Base-by-base conservation (phyloP, 345 rosid species). In the Schrenkiella parvula region DNA sequence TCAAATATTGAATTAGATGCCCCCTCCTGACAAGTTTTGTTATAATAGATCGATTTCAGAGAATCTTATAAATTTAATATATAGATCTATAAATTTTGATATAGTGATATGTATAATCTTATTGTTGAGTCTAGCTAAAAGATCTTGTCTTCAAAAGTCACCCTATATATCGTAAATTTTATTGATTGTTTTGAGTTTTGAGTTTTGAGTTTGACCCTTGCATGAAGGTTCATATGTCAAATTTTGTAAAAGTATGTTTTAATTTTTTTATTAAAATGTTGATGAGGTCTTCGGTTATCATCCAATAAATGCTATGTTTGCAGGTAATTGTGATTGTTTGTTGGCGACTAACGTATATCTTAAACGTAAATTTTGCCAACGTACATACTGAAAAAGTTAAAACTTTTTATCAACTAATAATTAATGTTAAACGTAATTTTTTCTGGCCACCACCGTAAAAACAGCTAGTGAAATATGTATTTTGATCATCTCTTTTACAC, bases 1-100 rank as follows among this genome's bases (percentile, higher is more conserved):
- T 19, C 62, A 67, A 67, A 74, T 50, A 56, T 51, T 67, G 46
- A 59, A 60, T 60, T 39, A 58, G 58, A 68, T 51, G 62, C 35
- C 39, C 54, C 48, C 50, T 62, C 64, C 74, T 68, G 70, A 75
- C 79, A 75, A 52, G 51, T 75, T 47, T 75, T 68, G 74, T 68
- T 68, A 61, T 52, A 75, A 61, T 67, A 68, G 51, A 61, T 38
- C 74, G 54, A 50, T 74, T 22, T n/a, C 68, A 74, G 68, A 67
- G 74, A 70, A 59, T 70, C 66, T 35, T 59, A 5, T 66, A 28
- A 19, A 28, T 56, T 65, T 14, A 73, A 37, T 34, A 43, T 53
- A 67, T 68, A 75, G 79, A 68, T 75, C 79, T 68, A 67, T n/a
- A n/a, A n/a, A 67, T 38, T 67, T 23, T 63, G 10, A 51, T 18